A percentile compares a stretch with the other conserved stretches of the same genome.
Conservation (phyloP, 176 grass and related monocot species). For the Urochloa ruziziensis region DNA sequence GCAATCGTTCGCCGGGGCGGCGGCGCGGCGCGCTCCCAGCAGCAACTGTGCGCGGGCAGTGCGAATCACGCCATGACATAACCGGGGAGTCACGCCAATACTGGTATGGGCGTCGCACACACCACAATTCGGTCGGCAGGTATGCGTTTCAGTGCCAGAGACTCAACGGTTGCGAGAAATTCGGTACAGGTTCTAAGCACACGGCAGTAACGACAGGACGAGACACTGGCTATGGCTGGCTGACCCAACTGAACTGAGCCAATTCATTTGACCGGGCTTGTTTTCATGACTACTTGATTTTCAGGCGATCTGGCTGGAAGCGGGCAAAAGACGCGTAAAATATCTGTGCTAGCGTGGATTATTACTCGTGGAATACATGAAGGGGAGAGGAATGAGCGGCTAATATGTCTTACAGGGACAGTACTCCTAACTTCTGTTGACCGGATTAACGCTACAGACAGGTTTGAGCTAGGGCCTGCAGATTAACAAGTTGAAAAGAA, state of each 20-base stretch:
- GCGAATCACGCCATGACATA: conserved; percentile 6
- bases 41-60: not conserved
- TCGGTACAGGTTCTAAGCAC: not conserved
- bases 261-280: not conserved
- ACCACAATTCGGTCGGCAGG: not conserved
- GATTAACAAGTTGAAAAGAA: not conserved
- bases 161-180: not conserved
- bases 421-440: not conserved
- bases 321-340: not conserved
- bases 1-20: conserved; percentile 14
- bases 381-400: not conserved
- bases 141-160: not conserved
- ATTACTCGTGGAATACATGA: not conserved
- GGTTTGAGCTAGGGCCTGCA: not conserved
- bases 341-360: not conserved
- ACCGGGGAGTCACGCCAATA: conserved; percentile 8
- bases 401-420: not conserved
- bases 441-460: not conserved
- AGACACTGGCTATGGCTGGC: not conserved
- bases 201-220: not conserved
- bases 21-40: not conserved
- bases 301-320: not conserved
- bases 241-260: not conserved
- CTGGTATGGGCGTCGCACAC: not conserved
- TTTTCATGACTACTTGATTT: not conserved